Percentiles rank a stretch among this genome's conserved stretches.
Evolutionary conservation across 768 basidiomycete genomes (phyloP).

Genomic region (Sutorius australiensis): DNA sequence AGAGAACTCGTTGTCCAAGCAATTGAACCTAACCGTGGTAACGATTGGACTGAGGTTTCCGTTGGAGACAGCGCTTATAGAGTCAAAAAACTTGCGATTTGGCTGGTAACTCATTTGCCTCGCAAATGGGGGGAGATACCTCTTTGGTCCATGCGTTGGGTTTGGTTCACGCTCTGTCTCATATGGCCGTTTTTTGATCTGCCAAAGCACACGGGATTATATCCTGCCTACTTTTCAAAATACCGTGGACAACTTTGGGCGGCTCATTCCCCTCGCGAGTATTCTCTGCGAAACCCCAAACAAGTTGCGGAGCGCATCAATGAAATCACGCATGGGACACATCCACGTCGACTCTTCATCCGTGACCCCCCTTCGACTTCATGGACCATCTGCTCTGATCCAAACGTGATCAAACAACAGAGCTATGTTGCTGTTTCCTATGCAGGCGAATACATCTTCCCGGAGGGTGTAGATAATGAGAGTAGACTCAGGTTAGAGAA

Average conservation of each 20-base stretch:
- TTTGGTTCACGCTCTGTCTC: conserved; percentile 14
- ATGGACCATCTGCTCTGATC: conserved; percentile 4
- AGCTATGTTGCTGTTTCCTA: conserved; percentile 22
- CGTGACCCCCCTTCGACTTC: not conserved
- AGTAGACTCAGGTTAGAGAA: not conserved
- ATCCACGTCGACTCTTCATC: conserved; percentile 19
- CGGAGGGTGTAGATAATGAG: not conserved
- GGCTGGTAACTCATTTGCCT: conserved; percentile 10
- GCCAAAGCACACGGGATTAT: conserved; percentile 5
- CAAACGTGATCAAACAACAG: conserved; percentile 3
- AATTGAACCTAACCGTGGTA: conserved; percentile 6
- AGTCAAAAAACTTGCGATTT: conserved; percentile 14
- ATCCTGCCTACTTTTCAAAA: conserved; percentile 16
- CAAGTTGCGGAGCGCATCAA: conserved; percentile 1
- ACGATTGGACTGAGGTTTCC: not conserved
- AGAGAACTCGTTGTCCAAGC: conserved; percentile 24
- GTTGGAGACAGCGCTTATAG: not conserved
- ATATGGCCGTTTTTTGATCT: conserved; percentile 10
- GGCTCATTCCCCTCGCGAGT: conserved; percentile 20
- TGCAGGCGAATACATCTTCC: conserved; percentile 10
- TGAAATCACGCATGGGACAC: conserved; percentile 8
- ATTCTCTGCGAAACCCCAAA: conserved; percentile 11
- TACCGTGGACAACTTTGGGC: conserved; percentile 24
- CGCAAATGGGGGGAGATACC: not conserved
- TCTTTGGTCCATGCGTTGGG: conserved; percentile 17